Evolutionary conservation across 345 rosid genomes (phyloP).

Genomic region (Lepidium didymum): DNA sequence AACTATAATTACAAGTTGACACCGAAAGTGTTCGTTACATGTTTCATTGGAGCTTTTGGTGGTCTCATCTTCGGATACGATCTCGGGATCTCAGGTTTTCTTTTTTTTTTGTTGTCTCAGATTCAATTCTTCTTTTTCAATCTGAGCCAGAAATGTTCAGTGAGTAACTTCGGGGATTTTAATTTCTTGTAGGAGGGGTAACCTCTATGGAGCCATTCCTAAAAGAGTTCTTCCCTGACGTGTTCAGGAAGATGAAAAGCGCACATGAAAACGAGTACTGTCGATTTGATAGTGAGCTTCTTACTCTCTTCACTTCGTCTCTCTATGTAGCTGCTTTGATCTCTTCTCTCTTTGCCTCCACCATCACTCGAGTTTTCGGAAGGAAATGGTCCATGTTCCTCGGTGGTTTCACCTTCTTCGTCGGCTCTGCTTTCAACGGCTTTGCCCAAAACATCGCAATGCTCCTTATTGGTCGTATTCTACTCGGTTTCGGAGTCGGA

Average conservation of each 20-base stretch:
- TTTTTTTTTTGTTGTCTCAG: not conserved
- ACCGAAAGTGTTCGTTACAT: slow-evolving; percentile 47
- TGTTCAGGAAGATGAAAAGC: slow-evolving; percentile 28
- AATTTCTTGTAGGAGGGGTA: slow-evolving; percentile 53
- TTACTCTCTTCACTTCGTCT: slow-evolving; percentile 73
- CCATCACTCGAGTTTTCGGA: slow-evolving; percentile 46
- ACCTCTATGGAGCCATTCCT: slow-evolving; percentile 70
- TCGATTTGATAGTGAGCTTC: slow-evolving; percentile 59
- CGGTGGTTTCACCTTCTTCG: slow-evolving; percentile 55
- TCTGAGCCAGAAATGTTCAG: not conserved
- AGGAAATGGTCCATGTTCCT: slow-evolving; percentile 58
- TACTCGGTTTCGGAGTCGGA: slow-evolving; percentile 82
- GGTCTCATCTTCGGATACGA: slow-evolving; percentile 88
- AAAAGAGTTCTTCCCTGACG: slow-evolving; percentile 53
- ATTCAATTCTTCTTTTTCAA: not conserved
- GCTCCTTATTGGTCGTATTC: slow-evolving; percentile 60
- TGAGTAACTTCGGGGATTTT: not conserved
- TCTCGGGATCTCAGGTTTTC: slow-evolving; percentile 66
- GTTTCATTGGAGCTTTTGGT: slow-evolving; percentile 73
- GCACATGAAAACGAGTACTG: slow-evolving; percentile 51
- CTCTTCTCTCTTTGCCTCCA: slow-evolving; percentile 60
- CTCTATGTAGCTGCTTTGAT: slow-evolving; percentile 67
- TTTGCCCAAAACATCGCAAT: slow-evolving; percentile 42
- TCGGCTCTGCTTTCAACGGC: slow-evolving; percentile 59
- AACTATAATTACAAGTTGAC: slow-evolving; percentile 54